These are phyloP conservation scores for Metschnikowia henanensis DNA, from an alignment of 805 yeast genomes.

Conservation along the genomic window DNA sequence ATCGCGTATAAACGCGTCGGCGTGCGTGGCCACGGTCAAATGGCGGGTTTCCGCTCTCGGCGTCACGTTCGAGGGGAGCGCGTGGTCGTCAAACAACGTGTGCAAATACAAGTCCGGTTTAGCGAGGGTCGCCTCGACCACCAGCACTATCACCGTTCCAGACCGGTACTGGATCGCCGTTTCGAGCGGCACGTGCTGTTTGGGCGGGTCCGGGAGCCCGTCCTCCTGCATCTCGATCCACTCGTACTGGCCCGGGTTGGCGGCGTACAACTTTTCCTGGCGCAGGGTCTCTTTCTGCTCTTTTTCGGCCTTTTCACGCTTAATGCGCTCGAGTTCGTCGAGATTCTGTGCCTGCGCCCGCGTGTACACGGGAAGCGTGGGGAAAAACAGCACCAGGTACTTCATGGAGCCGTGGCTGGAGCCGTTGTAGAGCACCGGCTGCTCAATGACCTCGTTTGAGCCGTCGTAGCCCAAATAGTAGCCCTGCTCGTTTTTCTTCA, in stretches of 20 bases:
- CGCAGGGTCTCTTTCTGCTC: slow-evolving; percentile 44
- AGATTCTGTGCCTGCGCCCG: slow-evolving; percentile 53
- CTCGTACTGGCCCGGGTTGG: slow-evolving; percentile 63
- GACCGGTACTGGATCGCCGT: slow-evolving; percentile 56
- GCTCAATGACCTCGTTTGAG: slow-evolving; percentile 44
- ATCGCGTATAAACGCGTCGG: slow-evolving; percentile 69
- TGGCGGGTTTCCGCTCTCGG: slow-evolving; percentile 47
- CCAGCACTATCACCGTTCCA: slow-evolving; percentile 60
- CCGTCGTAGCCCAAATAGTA: slow-evolving; percentile 53
- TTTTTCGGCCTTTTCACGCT: slow-evolving; percentile 35
- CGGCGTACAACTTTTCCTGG: slow-evolving; percentile 51
- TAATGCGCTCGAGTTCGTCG: slow-evolving; percentile 40
- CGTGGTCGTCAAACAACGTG: slow-evolving; percentile 62
- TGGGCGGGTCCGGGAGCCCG: slow-evolving; percentile 33
- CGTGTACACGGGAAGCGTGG: slow-evolving; percentile 62
- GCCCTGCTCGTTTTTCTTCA: slow-evolving; percentile 49
- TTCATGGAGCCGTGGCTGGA: slow-evolving; percentile 47
- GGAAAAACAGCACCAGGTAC: slow-evolving; percentile 63
- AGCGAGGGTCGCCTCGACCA: slow-evolving; percentile 49
- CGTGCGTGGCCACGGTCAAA: slow-evolving; percentile 46
- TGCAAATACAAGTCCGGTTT: slow-evolving; percentile 54
- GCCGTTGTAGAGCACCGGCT: slow-evolving; percentile 41
- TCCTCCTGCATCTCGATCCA: slow-evolving; percentile 52
- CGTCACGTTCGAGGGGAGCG: slow-evolving; percentile 57
- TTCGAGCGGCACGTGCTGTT: slow-evolving; percentile 48